Conservation (phyloP, 176 grass and related monocot genomes). For the Tillandsia fasciculata region DNA sequence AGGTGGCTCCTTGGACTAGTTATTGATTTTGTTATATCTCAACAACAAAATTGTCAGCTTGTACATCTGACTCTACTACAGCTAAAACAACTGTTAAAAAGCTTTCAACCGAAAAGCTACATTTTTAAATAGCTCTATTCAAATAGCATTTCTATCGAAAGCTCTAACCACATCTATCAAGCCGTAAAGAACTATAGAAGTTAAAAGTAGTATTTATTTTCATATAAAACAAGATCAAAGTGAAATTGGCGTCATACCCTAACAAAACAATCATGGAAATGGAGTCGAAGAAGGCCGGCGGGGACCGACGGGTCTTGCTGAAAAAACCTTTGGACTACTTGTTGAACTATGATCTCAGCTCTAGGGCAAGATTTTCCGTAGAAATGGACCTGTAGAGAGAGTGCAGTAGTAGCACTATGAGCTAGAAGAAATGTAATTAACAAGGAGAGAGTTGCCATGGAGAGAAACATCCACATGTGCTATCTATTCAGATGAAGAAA, state of each 20-base stretch:
- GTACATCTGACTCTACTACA: background rate
- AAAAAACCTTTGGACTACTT: conserved; percentile 18
- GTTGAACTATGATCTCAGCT: conserved; percentile 54
- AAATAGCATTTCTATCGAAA: too few relatives aligned
- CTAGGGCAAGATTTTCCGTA: conserved; percentile 28
- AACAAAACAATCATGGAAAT: conserved; percentile 80
- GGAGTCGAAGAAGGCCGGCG: conserved; percentile 49
- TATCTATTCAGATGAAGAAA: background rate
- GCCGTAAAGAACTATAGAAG: too few relatives aligned
- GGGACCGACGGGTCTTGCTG: conserved; percentile 34
- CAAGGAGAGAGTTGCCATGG: background rate
- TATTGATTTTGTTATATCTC: too few relatives aligned
- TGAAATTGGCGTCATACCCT: conserved; percentile 19
- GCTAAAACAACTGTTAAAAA: too few relatives aligned
- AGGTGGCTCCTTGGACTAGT: too few relatives aligned
- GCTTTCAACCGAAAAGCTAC: too few relatives aligned
- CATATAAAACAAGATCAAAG: background rate
- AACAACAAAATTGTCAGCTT: background rate
- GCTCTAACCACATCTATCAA: too few relatives aligned
- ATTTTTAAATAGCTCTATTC: too few relatives aligned
- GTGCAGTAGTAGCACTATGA: background rate
- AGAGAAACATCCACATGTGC: background rate
- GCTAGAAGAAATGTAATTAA: background rate
- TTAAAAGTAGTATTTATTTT: background rate
- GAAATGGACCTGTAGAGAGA: conserved; percentile 23